These are phyloP conservation scores for Rhododendron vialii DNA, from an alignment of 148 eudicot genomes.

Conservation along the genomic window DNA sequence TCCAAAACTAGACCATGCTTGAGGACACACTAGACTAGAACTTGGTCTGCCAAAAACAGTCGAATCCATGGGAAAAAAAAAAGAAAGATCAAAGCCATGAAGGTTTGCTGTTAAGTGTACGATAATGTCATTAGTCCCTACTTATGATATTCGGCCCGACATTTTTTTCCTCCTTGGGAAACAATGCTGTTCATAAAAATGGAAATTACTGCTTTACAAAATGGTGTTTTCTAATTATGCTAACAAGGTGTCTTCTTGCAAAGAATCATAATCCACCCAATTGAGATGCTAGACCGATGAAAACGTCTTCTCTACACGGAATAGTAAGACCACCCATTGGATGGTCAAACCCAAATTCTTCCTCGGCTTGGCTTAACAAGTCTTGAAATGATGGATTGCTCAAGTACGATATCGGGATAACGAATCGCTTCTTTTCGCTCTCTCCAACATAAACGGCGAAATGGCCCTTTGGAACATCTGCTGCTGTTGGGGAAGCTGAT, in stretches of 20 bases:
- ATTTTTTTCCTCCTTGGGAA: neutral
- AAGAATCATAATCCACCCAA: conserved; percentile 3
- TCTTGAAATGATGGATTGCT: neutral
- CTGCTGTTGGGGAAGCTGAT: neutral
- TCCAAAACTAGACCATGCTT: too few species aligned
- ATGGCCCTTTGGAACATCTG: conserved; percentile 30
- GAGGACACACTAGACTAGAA: too few species aligned
- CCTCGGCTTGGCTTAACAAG: neutral
- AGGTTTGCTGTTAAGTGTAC: neutral
- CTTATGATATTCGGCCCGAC: neutral
- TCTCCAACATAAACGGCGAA: conserved; percentile 53
- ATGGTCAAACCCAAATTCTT: conserved; percentile 39
- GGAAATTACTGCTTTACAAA: neutral
- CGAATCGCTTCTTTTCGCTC: conserved; percentile 20
- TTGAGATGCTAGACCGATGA: conserved; percentile 24
- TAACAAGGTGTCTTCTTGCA: neutral
- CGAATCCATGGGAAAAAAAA: too few species aligned
- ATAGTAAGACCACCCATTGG: conserved; percentile 62
- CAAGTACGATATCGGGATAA: neutral
- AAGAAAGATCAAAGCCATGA: neutral
- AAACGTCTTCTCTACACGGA: conserved; percentile 46
- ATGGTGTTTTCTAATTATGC: neutral
- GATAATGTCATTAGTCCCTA: neutral
- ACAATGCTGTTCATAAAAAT: neutral
- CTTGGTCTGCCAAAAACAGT: too few species aligned